phyloP scores from a whole-genome alignment of 2,329 filamentous ascomycete genomes.

The Fusarium napiforme region DNA sequence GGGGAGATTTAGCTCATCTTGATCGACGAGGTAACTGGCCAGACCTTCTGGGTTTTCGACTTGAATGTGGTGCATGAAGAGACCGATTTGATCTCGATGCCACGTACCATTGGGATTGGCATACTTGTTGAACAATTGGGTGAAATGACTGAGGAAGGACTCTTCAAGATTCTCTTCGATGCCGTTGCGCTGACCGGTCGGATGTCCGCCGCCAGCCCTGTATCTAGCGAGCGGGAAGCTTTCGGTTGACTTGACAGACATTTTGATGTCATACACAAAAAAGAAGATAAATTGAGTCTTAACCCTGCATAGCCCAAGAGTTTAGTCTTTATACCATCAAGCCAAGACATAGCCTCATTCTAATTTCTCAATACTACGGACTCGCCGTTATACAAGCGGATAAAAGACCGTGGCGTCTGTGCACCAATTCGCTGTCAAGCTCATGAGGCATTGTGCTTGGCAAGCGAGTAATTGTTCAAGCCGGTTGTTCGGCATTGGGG shows the following conservation, averaged over 20 bases:
- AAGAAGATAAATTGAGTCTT: no score
- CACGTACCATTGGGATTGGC: not conserved
- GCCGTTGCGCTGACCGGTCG: not conserved
- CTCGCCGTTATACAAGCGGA: not conserved
- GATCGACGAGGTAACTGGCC: not conserved
- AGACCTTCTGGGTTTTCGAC: constrained; percentile 5
- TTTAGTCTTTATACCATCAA: not conserved
- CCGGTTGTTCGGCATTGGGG: not conserved
- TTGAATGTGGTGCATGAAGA: constrained; percentile 20
- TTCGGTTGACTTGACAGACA: fast-evolving
- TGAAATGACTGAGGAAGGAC: not conserved
- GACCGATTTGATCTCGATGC: not conserved
- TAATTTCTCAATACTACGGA: not conserved
- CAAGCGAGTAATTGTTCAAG: not conserved
- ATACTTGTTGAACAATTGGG: constrained; percentile 10
- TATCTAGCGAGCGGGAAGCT: not conserved
- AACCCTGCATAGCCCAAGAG: no score
- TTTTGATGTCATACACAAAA: fast-evolving
- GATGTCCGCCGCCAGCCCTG: constrained; percentile 2
- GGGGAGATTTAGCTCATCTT: not conserved
- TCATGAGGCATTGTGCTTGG: not conserved
- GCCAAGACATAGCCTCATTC: not conserved
- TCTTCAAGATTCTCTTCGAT: constrained; percentile 7
- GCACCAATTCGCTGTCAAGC: not conserved
- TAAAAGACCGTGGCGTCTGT: not conserved